A percentile compares a stretch with the other conserved stretches of the same genome.
These are phyloP conservation scores for Sporothrix mexicana DNA, from an alignment of 2,329 filamentous ascomycete species.

Conservation along the genomic window DNA sequence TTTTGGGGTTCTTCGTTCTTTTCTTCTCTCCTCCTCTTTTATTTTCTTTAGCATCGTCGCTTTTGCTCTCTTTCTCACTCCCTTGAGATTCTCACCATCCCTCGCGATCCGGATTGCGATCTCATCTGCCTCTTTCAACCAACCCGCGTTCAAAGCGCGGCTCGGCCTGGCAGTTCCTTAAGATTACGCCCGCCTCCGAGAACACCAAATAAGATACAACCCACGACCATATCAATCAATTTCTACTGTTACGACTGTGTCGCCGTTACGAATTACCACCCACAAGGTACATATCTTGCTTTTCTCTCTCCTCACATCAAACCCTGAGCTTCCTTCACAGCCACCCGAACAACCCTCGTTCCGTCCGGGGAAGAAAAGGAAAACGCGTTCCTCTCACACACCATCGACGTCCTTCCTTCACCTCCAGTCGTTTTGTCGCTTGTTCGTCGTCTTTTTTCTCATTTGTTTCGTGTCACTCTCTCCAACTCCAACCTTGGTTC, in stretches of 20 bases:
- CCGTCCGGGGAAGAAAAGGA: background rate
- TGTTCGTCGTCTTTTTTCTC: background rate
- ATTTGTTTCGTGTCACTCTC: conserved; percentile 15
- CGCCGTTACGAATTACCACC: conserved; percentile 16
- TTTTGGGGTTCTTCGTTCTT: background rate
- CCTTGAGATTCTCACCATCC: background rate
- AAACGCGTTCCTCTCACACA: conserved; percentile 20
- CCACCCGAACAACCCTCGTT: conserved; percentile 9
- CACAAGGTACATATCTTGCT: background rate
- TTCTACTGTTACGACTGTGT: background rate
- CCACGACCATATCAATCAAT: background rate
- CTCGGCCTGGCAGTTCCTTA: conserved; percentile 18
- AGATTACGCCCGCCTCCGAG: conserved; percentile 12
- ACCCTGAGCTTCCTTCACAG: conserved; percentile 8
- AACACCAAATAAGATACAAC: background rate
- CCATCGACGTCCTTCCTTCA: background rate
- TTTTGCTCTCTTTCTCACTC: conserved; percentile 1
- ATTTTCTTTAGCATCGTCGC: conserved; percentile 1
- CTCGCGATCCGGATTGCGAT: conserved; percentile 14
- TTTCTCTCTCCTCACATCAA: background rate
- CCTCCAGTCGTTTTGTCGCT: conserved; percentile 14
- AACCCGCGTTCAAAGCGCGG: conserved; percentile 30
- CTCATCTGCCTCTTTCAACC: conserved; percentile 23
- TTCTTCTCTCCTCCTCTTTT: background rate
- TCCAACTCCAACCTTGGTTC: background rate